These are phyloP conservation scores for Gossypium rotundifolium DNA, from an alignment of 345 rosid species.

Conservation along the genomic window DNA sequence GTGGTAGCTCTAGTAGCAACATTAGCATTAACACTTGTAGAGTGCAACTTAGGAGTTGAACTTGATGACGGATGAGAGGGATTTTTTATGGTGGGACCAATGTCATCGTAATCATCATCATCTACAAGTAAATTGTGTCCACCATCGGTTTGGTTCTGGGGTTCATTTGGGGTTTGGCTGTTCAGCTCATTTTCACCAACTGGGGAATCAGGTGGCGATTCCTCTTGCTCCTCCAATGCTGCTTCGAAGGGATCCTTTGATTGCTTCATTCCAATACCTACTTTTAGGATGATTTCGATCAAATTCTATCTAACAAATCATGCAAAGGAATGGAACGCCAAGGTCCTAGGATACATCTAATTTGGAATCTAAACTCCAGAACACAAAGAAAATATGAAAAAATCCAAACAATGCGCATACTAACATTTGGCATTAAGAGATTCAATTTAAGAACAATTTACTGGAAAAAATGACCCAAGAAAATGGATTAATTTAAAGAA, in stretches of 20 bases:
- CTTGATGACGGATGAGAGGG: conserved; percentile 23
- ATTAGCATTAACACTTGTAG: neutral
- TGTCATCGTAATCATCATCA: conserved; percentile 22
- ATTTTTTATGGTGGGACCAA: conserved; percentile 12
- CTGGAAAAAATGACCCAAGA: too few relatives aligned
- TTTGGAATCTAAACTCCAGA: neutral
- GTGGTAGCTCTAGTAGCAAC: conserved; percentile 4
- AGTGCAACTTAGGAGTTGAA: conserved; percentile 9
- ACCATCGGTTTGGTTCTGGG: conserved; percentile 18
- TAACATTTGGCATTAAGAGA: too few relatives aligned
- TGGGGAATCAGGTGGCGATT: conserved; percentile 65
- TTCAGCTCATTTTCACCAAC: conserved; percentile 34
- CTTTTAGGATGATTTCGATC: neutral
- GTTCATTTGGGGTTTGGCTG: conserved; percentile 19
- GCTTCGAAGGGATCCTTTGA: conserved; percentile 93
- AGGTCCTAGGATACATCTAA: neutral
- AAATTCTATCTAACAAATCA: neutral
- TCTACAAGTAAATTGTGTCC: conserved; percentile 18
- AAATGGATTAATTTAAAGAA: too few relatives aligned
- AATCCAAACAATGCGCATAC: neutral
- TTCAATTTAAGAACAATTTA: too few relatives aligned
- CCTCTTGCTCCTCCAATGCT: conserved; percentile 72
- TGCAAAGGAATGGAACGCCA: neutral
- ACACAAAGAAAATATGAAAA: too few relatives aligned
- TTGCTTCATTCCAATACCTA: conserved; percentile 45